phyloP scores from a whole-genome alignment of 2,329 filamentous ascomycete species.

The Neofusicoccum laricinum region DNA sequence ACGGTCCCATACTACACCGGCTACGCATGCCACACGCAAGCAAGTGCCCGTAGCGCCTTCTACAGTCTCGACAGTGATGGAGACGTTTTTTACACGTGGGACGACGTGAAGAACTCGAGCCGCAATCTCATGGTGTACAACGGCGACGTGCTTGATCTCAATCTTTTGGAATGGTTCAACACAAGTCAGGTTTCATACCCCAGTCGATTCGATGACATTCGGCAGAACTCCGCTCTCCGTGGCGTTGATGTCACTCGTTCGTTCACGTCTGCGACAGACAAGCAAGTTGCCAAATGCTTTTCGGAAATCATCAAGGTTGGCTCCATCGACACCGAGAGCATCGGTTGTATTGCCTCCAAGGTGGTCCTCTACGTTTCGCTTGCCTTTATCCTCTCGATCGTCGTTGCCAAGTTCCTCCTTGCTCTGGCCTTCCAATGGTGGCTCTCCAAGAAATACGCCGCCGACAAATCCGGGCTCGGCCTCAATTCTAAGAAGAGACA shows the following conservation, averaged over 20 bases:
- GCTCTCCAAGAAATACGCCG: conserved; percentile 79
- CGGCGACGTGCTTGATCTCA: conserved; percentile 85
- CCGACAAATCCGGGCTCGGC: conserved; percentile 76
- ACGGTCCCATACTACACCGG: conserved; percentile 76
- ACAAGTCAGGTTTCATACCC: conserved; percentile 73
- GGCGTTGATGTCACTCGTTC: conserved; percentile 87
- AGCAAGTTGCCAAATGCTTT: conserved; percentile 80
- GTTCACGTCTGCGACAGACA: conserved; percentile 76
- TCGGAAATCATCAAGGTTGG: conserved; percentile 94
- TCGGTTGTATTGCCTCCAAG: conserved; percentile 95
- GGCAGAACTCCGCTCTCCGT: conserved; percentile 66
- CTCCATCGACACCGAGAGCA: conserved; percentile 89
- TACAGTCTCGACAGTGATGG: conserved; percentile 70
- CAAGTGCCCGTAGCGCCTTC: conserved; percentile 66
- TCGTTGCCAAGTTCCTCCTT: conserved; percentile 80
- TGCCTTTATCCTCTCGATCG: conserved; percentile 86
- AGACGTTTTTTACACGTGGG: conserved; percentile 95
- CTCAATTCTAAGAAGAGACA: conserved; percentile 80
- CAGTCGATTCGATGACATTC: conserved; percentile 73
- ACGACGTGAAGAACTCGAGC: conserved; percentile 82
- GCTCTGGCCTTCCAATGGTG: conserved; percentile 97
- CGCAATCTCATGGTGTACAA: conserved; percentile 94
- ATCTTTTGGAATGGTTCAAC: conserved; percentile 90
- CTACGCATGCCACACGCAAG: conserved; percentile 83
- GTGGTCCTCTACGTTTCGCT: conserved; percentile 94